Evolutionary conservation across 805 yeast genomes (phyloP), one percentile per base, ranked within the genome.

Genomic region (Ogataea nakhonphanomensis): DNA sequence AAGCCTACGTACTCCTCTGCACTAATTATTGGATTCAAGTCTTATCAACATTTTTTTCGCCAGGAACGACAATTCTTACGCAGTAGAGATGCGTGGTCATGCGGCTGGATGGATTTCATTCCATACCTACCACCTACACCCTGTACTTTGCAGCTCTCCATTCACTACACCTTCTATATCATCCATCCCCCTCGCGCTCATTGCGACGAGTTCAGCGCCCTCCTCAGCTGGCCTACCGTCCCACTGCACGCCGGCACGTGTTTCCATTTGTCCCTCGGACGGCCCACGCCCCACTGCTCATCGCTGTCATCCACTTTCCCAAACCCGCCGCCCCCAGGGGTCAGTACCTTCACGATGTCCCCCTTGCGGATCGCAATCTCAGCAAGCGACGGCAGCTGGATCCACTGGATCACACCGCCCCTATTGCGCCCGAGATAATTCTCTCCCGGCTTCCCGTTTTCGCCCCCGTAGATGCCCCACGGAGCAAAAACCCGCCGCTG

Each of bases 401-500:
- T 59, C 64, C 64, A 61, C 39, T 60, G 62, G 9, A 55, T 42
- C 14, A 35, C 12, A 8, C 13, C 28, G 12, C 28, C 28, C 8
- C 28, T 8, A 8, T 25, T 25, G 5, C 28, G 5, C 7, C 28
- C 28, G 1, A 25, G 28, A 25, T 25, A 25, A 8, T 25, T 25
- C 28, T 25, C 28, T 8, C 38, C 31, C 9, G 29, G 33, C 8
- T 35, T 33, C 9, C 30, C 35, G 12, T 37, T 33, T 39, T 45
- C 21, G 39, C 81, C 83, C 1, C 81, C 81, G 35, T 67, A 53
- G 32, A 75, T 64, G 17, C 81, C 81, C 59, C 70, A 74, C 8
- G 81, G 81, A 2, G 78, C 67, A 37, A 66, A 59, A 1, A 75
- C 65, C 57, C 83, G 64, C 58, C 81, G 64, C 50, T 76, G 77